Conservation (phyloP, 2,329 filamentous ascomycete genomes). For the Magnaporthales sp. region DNA sequence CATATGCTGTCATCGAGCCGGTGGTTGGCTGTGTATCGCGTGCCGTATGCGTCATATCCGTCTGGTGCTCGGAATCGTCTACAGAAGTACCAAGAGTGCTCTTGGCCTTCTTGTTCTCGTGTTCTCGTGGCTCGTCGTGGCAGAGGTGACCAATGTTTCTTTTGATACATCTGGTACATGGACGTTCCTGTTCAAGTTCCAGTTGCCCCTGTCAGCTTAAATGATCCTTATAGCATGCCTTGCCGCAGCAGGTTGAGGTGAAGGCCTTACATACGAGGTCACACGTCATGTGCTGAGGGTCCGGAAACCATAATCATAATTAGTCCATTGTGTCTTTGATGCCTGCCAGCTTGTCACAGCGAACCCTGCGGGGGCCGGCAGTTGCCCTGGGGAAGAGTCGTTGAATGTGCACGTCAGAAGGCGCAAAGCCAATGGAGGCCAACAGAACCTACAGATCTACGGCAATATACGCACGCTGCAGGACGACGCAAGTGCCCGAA, state of each 20-base stretch:
- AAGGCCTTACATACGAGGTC: slow-evolving; percentile 63
- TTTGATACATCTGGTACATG: slow-evolving; percentile 96
- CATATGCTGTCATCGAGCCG: slow-evolving; percentile 45
- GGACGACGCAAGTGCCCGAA: slow-evolving; percentile 19
- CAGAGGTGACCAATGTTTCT: slow-evolving; percentile 97
- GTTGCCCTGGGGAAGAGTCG: not conserved
- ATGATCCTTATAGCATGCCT: not conserved
- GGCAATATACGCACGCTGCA: slow-evolving; percentile 81
- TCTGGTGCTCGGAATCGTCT: slow-evolving; percentile 51
- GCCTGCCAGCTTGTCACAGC: not conserved
- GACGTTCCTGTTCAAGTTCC: slow-evolving; percentile 60
- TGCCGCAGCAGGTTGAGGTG: not conserved
- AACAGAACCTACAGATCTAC: slow-evolving; percentile 70
- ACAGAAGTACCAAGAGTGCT: slow-evolving; percentile 47
- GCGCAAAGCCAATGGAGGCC: slow-evolving; percentile 10
- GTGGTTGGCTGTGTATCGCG: slow-evolving; percentile 15
- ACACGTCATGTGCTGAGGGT: slow-evolving; percentile 75
- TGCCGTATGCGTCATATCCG: slow-evolving; percentile 31
- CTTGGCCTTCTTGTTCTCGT: slow-evolving; percentile 72
- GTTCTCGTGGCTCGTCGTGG: slow-evolving; percentile 92
- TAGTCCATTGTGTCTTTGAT: not conserved
- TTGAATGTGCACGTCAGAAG: not conserved
- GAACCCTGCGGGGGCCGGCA: not conserved
- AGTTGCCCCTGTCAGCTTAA: not conserved
- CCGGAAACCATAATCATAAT: not conserved